These are phyloP conservation scores for Candida qinlingensis DNA, from an alignment of 805 yeast species.

Conservation along the genomic window DNA sequence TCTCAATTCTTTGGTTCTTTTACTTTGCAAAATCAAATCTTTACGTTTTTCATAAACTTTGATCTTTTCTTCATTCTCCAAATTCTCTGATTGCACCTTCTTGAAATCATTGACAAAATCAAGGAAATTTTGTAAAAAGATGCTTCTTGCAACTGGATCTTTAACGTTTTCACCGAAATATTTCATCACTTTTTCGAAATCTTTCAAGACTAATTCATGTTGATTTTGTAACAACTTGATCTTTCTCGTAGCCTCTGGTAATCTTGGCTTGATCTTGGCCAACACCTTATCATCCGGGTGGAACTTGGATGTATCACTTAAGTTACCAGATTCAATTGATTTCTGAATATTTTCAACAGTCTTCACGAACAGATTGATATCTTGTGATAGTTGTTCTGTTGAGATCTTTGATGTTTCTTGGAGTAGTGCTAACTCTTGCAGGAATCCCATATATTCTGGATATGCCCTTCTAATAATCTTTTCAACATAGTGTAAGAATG, in stretches of 20 bases:
- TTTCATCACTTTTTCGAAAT: conserved; percentile 54
- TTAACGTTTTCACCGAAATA: conserved; percentile 67
- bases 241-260: conserved; percentile 51
- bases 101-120: conserved; percentile 57
- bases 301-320: conserved; percentile 55
- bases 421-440: conserved; percentile 52
- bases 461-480: conserved; percentile 58
- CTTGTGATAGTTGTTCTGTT: conserved; percentile 55
- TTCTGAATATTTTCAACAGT: conserved; percentile 45
- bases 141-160: conserved; percentile 47
- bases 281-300: conserved; percentile 65
- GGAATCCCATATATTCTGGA: conserved; percentile 57
- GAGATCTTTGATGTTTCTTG: conserved; percentile 53
- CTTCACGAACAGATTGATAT: conserved; percentile 49
- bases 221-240: conserved; percentile 47
- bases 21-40: conserved; percentile 36
- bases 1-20: conserved; percentile 9
- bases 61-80: conserved; percentile 63
- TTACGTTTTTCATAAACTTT: conserved; percentile 60
- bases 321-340: conserved; percentile 55
- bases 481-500: conserved; percentile 73
- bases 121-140: conserved; percentile 58
- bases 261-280: conserved; percentile 44
- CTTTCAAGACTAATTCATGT: conserved; percentile 42
- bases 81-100: conserved; percentile 59